Base-by-base conservation (phyloP, 768 basidiomycete genomes). In the Leccinum incarnatum region DNA sequence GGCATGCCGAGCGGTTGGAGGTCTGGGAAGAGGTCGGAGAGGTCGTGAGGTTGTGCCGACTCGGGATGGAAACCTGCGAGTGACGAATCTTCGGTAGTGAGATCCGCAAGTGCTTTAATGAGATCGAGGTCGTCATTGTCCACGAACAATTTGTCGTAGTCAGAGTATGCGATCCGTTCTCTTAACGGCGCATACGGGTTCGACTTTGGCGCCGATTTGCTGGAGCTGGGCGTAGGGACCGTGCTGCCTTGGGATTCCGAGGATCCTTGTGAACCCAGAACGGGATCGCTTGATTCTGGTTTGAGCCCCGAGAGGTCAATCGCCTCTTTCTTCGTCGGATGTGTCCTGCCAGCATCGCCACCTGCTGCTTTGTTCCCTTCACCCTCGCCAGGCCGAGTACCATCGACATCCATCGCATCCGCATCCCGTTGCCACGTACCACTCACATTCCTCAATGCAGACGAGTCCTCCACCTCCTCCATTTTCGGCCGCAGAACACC, bases 21-120 rank as follows among this genome's bases (percentile, higher is more conserved):
- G 56, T 97, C 96, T 0, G 95, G 93, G 70, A 97, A 97, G 45
- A 98, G 83, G 32, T 83, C 80, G 2, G 82, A 79, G 25, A 88
- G 75, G 61, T 86, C 85, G 50, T 78, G 65, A 55, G 80, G 69
- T 21, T 73, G 61, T 68, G 69, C 10, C 66, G 64, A 50, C 21
- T 66, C 70, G 14, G 68, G 12, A 57, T 62, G 65, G n/a, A 62
- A 54, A 36, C 46, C 37, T 6, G 62, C 19, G 3, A 61, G 61
- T 15, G 62, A 30, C 40, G 67, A 56, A 9, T 69, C 65, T 9
- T 67, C 54, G 12, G 72, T 74, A 42, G 69, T 65, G 27, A 83
- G 67, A 55, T 78, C 76, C 9, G 78, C 76, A 11, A 80, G 66
- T 45, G 79, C 79, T 57, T 83, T 74, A 54, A 82, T 81, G 14